Conservation (phyloP, 148 eudicot species). For the Nyssa sinensis region DNA sequence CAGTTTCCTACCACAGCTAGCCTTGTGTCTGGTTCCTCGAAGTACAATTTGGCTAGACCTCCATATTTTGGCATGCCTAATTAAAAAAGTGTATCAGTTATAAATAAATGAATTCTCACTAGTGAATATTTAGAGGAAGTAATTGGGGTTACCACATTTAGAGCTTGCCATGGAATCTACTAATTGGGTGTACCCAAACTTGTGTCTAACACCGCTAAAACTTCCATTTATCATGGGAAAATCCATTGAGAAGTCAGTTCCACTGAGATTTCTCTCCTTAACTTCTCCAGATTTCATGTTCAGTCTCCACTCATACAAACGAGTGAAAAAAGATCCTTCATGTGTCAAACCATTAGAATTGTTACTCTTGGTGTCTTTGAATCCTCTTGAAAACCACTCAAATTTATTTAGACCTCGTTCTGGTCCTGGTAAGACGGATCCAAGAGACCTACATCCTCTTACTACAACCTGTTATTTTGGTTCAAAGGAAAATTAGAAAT, state of each 20-base stretch:
- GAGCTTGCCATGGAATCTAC: slow-evolving; percentile 33
- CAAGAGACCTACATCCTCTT: slow-evolving; percentile 26
- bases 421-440: slow-evolving; percentile 41
- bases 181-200: slow-evolving; percentile 36
- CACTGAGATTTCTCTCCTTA: slow-evolving; percentile 30
- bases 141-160: slow-evolving; percentile 16
- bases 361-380: too few relatives aligned
- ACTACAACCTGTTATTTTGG: slow-evolving; percentile 2
- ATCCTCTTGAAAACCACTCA: slow-evolving; percentile 44
- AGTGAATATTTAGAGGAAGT: neutral
- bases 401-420: slow-evolving; percentile 33
- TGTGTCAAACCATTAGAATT: too few relatives aligned
- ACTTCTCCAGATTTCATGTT: slow-evolving; percentile 41
- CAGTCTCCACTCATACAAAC: slow-evolving; percentile 40
- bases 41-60: slow-evolving; percentile 38
- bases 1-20: too few relatives aligned
- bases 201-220: slow-evolving; percentile 20
- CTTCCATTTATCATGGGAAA: slow-evolving; percentile 45
- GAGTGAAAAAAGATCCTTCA: slow-evolving; percentile 25
- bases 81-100: too few relatives aligned
- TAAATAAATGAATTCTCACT: neutral
- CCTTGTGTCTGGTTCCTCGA: slow-evolving; percentile 20
- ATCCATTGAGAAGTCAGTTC: slow-evolving; percentile 32
- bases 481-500: too few relatives aligned
- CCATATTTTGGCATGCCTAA: slow-evolving; percentile 44